Base-by-base conservation (phyloP, 139 green algal genomes). In the Trebouxia sp. region DNA sequence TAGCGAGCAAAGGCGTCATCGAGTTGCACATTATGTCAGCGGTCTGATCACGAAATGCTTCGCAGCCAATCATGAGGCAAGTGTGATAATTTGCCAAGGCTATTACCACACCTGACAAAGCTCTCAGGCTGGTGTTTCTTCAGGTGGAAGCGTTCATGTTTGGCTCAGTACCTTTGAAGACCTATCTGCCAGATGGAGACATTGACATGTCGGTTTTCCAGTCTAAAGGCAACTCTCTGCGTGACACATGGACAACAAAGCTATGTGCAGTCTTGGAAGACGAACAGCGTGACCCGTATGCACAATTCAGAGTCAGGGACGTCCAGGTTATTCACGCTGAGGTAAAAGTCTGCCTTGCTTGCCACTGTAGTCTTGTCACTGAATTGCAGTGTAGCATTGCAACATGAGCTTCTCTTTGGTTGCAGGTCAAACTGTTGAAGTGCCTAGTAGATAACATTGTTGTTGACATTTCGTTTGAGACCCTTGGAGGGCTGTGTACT, bases 381-480 rank as follows among this genome's bases (percentile, higher is more conserved):
- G 50, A 17, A 58, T 11, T 1, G 5, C 39, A 26, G 65, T 48
- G 65, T 35, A 75, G 65, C 37, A 47, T 75, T 22, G 26, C 2
- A 22, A 28, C 20, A 28, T 17, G 4, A 28, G 50, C 50, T 22
- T 58, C 50, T 58, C 4, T 58, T 5, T 22, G 26, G 14, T 5
- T 84, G 76, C 76, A 96, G 92, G 92, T 97, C 51, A 95, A 96
- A 79, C 89, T 99, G 56, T 85, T 98, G 35, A 99, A 99, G 86
- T 98, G 92, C 83, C 79, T 98, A 65, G 92, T 98, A 35, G 91
- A 96, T 81, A 95, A 96, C 84, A 94, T 98, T 42, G 92, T 98
- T 14, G 96, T 99, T n/a, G 96, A 99, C 84, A 92, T 99, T 14
- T 98, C 92, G 5, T 98, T 97, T 84, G 95, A 98, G 78, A 92